Conservation (phyloP, 805 yeast genomes). For the Candida schatavii region DNA sequence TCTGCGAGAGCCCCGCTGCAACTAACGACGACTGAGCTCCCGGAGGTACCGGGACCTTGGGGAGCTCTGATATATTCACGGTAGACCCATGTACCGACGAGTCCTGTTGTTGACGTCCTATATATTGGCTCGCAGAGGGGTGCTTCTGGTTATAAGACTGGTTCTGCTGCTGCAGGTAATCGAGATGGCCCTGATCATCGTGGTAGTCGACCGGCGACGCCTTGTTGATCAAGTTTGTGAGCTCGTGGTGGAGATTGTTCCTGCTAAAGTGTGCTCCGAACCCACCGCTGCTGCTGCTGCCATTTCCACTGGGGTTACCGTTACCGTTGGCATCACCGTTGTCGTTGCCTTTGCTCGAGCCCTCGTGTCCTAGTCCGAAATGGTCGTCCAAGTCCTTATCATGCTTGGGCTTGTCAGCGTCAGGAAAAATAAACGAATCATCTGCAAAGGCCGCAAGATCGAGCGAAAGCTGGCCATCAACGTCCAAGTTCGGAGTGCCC, state of each 20-base stretch:
- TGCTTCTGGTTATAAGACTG: not conserved
- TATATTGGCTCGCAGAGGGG: not conserved
- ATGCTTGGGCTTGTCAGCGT: constrained; percentile 65
- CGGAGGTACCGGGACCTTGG: constrained; percentile 67
- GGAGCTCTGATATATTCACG: constrained; percentile 43
- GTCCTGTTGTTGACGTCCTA: not conserved
- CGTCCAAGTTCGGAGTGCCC: constrained; percentile 40
- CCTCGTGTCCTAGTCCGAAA: not conserved
- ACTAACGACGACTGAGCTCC: constrained; percentile 65
- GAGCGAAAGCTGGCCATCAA: constrained; percentile 39
- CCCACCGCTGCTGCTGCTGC: constrained; percentile 1
- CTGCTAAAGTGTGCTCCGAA: constrained; percentile 1
- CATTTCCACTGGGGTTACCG: not conserved
- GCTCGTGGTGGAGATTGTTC: constrained; percentile 1
- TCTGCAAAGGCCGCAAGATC: constrained; percentile 83
- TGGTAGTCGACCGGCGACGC: not conserved
- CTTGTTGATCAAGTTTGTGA: constrained; percentile 1
- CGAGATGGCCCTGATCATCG: not conserved
- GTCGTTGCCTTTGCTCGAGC: constrained; percentile 7
- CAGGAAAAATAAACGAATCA: constrained; percentile 76
- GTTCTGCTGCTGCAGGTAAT: not conserved
- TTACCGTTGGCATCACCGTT: constrained; percentile 8
- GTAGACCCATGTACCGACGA: constrained; percentile 13
- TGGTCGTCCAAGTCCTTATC: constrained; percentile 11
- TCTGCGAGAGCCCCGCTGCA: constrained; percentile 63